These are phyloP conservation scores for Talaromyces sp. DNA, from an alignment of 2,329 filamentous ascomycete genomes.

Conservation along the genomic window DNA sequence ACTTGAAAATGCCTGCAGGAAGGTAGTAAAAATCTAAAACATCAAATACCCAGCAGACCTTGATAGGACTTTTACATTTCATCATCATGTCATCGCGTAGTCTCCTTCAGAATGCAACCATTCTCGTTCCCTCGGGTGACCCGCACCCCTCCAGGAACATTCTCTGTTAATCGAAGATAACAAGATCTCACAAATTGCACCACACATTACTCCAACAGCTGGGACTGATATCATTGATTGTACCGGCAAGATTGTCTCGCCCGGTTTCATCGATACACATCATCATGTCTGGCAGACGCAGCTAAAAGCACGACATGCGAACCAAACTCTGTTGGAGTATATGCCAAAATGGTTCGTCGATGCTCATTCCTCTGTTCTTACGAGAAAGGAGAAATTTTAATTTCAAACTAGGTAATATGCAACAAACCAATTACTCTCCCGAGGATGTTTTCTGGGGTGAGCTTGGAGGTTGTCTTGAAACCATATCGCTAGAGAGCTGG, in stretches of 20 bases:
- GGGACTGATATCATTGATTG: slow-evolving; percentile 9
- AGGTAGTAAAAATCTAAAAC: not conserved
- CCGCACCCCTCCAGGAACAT: not conserved
- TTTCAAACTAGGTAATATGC: not conserved
- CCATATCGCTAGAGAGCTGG: not conserved
- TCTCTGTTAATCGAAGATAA: not conserved
- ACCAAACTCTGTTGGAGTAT: slow-evolving; percentile 2
- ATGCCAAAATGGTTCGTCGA: not conserved
- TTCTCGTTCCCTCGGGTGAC: not conserved
- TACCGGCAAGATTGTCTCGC: slow-evolving; percentile 3
- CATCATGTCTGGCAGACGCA: slow-evolving; percentile 9
- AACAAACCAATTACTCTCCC: not conserved
- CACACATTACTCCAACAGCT: not conserved
- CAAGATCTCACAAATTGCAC: not conserved
- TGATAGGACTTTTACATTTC: not conserved
- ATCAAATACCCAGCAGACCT: not conserved
- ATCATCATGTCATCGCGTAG: not conserved
- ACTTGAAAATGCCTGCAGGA: not conserved
- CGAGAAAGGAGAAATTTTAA: not conserved
- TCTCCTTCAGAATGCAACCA: not conserved
- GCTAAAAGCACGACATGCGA: not conserved
- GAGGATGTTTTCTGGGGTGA: slow-evolving; percentile 8
- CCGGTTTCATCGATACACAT: slow-evolving; percentile 8
- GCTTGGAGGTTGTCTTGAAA: slow-evolving; percentile 1
- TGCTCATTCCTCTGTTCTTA: not conserved